Evolutionary conservation across 2,329 filamentous ascomycete species (phyloP).

Genomic region (Pezicula neosporulosa): DNA sequence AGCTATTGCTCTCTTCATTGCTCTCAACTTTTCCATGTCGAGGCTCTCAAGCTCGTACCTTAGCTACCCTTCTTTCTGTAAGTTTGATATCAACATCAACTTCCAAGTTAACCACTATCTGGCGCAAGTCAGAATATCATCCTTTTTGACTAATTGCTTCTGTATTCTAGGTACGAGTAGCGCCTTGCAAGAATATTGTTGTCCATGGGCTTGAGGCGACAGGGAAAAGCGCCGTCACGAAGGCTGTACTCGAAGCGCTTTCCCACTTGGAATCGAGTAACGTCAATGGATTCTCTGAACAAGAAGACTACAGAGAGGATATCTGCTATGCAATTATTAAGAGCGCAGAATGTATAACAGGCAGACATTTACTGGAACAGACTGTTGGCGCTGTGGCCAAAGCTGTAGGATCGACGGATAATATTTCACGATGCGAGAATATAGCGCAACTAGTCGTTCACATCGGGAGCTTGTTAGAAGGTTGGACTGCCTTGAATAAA

Average conservation of each 20-base stretch:
- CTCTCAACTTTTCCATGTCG: conserved; percentile 51
- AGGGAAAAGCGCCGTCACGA: conserved; percentile 74
- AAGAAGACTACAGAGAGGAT: conserved; percentile 40
- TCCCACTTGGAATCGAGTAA: conserved; percentile 45
- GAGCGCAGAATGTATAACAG: conserved; percentile 74
- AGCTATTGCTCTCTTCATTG: conserved; percentile 43
- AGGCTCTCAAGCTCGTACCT: conserved; percentile 54
- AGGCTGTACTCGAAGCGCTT: conserved; percentile 53
- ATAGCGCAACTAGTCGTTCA: conserved; percentile 73
- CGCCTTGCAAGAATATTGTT: conserved; percentile 54
- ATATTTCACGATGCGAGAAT: conserved; percentile 70
- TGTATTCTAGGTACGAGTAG: conserved; percentile 11
- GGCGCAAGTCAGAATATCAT: background rate
- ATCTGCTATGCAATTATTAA: conserved; percentile 60
- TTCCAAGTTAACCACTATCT: background rate
- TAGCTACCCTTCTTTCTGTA: conserved; percentile 48
- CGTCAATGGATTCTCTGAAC: conserved; percentile 51
- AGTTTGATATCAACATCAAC: conserved; percentile 33
- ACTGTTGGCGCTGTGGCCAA: conserved; percentile 57
- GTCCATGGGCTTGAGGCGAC: conserved; percentile 83
- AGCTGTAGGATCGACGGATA: conserved; percentile 44
- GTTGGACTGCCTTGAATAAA: conserved; percentile 13
- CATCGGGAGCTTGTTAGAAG: conserved; percentile 57
- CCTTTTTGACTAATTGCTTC: background rate
- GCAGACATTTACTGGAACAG: conserved; percentile 72